Evolutionary conservation across 805 yeast genomes (phyloP), one percentile per base, ranked within the genome.

Genomic region (Starmerella geochares): DNA sequence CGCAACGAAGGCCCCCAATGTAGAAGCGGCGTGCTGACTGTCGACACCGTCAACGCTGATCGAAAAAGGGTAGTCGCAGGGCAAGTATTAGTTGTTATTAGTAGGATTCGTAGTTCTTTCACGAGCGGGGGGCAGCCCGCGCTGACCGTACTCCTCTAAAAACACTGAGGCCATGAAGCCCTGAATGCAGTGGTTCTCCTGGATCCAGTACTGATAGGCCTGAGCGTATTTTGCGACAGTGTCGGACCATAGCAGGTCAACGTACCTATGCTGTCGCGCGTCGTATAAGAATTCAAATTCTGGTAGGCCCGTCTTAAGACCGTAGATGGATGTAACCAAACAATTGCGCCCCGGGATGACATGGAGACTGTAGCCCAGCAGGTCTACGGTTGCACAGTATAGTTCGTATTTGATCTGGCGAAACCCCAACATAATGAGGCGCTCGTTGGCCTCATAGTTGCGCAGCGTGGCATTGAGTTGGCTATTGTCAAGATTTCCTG

Each of bases 401-500:
- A 54, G 28, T 47, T 54, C 58, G 44, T 54, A 54, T 38, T 54
- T 54, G 5, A 48, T 27, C 39, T 49, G 56, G 23, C 58, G 47
- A 24, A 52, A 50, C n/a, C 52, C 58, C 7, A 45, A 8, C 14
- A 23, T 40, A 3, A 51, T 21, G 4, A 47, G 14, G 13, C 39
- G 28, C 17, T 40, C 48, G 24, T 39, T 29, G n/a, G 28, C 27
- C n/a, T 17, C 41, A 21, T 13, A 13, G 29, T 38, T 23, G 20
- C 29, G 42, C 20, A 38, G 20, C n/a, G 6, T 36, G 16, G 39
- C 17, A 6, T 4, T 21, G 39, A 36, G 25, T 16, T 38, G 29
- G 20, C n/a, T n/a, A 1, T 23, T 23, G 16, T n/a, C n/a, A n/a
- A n/a, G n/a, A n/a, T n/a, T n/a, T n/a, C n/a, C n/a, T n/a, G n/a